These are phyloP conservation scores for Hanseniaspora occidentalis DNA, from an alignment of 805 yeast species.

Conservation along the genomic window DNA sequence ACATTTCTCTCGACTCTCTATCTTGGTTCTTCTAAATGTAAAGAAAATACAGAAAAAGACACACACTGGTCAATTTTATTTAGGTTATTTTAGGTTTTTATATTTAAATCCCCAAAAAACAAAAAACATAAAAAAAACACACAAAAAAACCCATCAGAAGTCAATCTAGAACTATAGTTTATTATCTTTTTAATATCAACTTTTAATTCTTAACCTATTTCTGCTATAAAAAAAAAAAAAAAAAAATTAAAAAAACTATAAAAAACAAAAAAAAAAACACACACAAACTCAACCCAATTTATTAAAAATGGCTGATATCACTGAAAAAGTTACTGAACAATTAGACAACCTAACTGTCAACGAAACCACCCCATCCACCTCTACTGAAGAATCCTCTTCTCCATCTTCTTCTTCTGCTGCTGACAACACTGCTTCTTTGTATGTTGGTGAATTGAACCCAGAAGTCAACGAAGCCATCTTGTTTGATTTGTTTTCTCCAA, in stretches of 20 bases:
- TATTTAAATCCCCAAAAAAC: background rate
- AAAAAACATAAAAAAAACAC: background rate
- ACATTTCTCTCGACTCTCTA: no score
- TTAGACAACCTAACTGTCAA: slow-evolving; percentile 23
- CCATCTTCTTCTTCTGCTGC: slow-evolving; percentile 21
- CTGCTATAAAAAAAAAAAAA: slow-evolving; percentile 1
- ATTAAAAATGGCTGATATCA: slow-evolving; percentile 24
- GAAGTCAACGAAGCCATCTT: slow-evolving; percentile 87
- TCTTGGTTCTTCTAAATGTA: no score
- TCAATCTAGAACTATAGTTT: no score
- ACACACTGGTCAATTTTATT: background rate
- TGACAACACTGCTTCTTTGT: slow-evolving; percentile 53
- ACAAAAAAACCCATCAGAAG: background rate
- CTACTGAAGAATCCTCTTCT: slow-evolving; percentile 14
- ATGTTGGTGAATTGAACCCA: slow-evolving; percentile 95
- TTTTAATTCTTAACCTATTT: background rate
- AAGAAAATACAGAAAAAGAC: background rate
- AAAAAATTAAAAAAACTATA: slow-evolving; percentile 3
- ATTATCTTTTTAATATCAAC: background rate
- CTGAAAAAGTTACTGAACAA: slow-evolving; percentile 26
- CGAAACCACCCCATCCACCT: slow-evolving; percentile 16
- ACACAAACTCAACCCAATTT: slow-evolving; percentile 5
- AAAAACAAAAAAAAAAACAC: slow-evolving; percentile 12
- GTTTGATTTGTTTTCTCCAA: slow-evolving; percentile 86
- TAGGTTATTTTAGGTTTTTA: slow-evolving; percentile 1